Evolutionary conservation across 1,139 yeast genomes (phyloP), one percentile per base, ranked within the genome.

Genomic region (Geotrichum phurueaensis): DNA sequence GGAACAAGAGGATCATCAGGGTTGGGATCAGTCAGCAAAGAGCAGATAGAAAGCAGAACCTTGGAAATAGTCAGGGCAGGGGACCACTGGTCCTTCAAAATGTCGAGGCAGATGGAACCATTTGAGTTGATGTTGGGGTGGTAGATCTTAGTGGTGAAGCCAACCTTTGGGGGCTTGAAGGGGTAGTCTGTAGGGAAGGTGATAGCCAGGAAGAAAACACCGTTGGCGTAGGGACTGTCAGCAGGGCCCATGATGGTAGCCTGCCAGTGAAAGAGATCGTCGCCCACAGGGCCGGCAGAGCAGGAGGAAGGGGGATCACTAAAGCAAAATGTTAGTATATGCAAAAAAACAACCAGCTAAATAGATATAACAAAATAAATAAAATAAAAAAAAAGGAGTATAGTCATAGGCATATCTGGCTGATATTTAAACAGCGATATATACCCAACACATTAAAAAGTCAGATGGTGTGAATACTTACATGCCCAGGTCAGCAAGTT

Each of bases 1-100:
- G 98, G 98, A 56, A 94, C 99, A 74, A 95, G 84, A 63, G 99
- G 99, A 80, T 94, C 99, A 76, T 94, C 99, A 39, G 99, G 99
- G 73, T 94, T 94, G 60, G 99, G 98, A 76, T 94, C 98, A 53
- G 98, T 94, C 73, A 89, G 82, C 77, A 90, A 81, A 31, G 96
- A 90, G 74, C 96, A 89, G 73, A 90, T 89, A 58, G 96, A 89
- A 70, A 90, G 81, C 70, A 90, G 82, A 57, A 90, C 96, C 79
- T 90, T 90, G 47, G 96, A 89, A 68, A 90, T 87, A 63, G 96
- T 89, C 70, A 89, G 80, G 50, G 96, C 96, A 49, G 96, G 96
- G 47, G 96, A 88, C 96, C 96, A 88, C 75, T 88, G 92, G 71
- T 88, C 96, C 75, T 88, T 87, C 73, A 89, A 81, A 72, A 88